phyloP scores from a whole-genome alignment of 1,139 yeast genomes.

The Suhomyces taliae region DNA sequence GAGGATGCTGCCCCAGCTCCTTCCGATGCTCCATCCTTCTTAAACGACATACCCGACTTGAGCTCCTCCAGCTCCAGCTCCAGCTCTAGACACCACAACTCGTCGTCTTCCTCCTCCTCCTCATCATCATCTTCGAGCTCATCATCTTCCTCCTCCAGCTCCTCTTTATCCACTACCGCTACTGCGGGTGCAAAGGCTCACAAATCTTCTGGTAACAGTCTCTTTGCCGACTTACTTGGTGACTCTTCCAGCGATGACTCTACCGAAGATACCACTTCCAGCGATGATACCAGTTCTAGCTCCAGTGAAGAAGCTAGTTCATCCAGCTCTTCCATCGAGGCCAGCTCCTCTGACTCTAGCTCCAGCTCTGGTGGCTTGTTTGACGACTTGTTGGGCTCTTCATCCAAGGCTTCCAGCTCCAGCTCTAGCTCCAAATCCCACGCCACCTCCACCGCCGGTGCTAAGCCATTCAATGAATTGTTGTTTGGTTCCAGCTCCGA shows the following conservation, averaged over 20 bases:
- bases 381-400: constrained; percentile 7
- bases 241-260: constrained; percentile 1
- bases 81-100: constrained; percentile 11
- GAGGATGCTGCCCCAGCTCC: constrained; percentile 4
- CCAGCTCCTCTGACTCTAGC: neutral
- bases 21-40: constrained; percentile 4
- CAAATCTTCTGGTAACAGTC: neutral
- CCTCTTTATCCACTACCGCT: neutral
- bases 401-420: constrained; percentile 2
- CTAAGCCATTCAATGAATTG: neutral
- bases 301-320: constrained; percentile 9
- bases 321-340: neutral
- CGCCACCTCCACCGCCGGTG: neutral
- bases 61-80: constrained; percentile 5
- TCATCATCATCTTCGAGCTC: constrained; percentile 1
- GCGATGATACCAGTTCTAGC: constrained; percentile 12
- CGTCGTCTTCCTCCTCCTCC: neutral
- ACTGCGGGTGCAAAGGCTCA: neutral
- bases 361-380: constrained; percentile 8
- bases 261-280: constrained; percentile 1
- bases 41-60: constrained; percentile 6
- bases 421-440: constrained; percentile 7
- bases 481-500: constrained; percentile 1
- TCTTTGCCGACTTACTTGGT: neutral
- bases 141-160: neutral